These are phyloP conservation scores for Paraphoma chrysanthemicola DNA, from an alignment of 2,329 filamentous ascomycete species.

Conservation along the genomic window DNA sequence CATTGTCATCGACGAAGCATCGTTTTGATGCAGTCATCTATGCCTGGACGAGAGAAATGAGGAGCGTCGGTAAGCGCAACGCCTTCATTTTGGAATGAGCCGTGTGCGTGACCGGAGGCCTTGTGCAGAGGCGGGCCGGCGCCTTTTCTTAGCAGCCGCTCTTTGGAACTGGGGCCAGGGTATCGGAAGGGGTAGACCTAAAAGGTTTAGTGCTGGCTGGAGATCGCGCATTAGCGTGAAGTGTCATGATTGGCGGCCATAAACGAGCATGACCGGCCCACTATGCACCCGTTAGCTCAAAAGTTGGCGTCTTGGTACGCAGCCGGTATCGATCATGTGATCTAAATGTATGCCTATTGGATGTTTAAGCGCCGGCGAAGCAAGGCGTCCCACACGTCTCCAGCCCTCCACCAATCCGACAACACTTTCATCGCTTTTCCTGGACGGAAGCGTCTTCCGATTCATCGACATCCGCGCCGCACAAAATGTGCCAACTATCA, in stretches of 20 bases:
- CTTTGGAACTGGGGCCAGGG: slow-evolving; percentile 27
- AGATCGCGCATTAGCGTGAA: slow-evolving; percentile 10
- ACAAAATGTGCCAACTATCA: slow-evolving; percentile 14
- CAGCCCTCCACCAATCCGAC: slow-evolving; percentile 26
- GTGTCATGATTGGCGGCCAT: slow-evolving; percentile 15
- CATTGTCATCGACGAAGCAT: slow-evolving; percentile 25
- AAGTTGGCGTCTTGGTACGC: too few species aligned
- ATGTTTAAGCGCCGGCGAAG: slow-evolving; percentile 21
- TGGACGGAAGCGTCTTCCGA: slow-evolving; percentile 1
- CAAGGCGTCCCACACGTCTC: slow-evolving; percentile 15
- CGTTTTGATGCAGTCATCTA: slow-evolving; percentile 23
- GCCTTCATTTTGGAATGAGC: not conserved
- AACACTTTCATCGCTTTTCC: not conserved
- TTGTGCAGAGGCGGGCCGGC: not conserved
- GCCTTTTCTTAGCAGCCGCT: not conserved
- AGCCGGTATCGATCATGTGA: too few species aligned
- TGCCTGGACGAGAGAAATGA: not conserved
- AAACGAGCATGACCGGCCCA: slow-evolving; percentile 17
- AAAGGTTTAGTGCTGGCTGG: slow-evolving; percentile 12
- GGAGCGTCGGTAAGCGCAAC: slow-evolving; percentile 6
- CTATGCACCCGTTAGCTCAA: slow-evolving; percentile 16
- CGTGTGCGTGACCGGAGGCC: slow-evolving; percentile 11
- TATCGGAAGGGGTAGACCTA: slow-evolving; percentile 20
- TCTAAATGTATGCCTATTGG: slow-evolving; percentile 23
- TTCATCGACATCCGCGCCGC: slow-evolving; percentile 17